Base-by-base conservation (phyloP, 208 protist genomes). In the Trypanosoma lewisi region DNA sequence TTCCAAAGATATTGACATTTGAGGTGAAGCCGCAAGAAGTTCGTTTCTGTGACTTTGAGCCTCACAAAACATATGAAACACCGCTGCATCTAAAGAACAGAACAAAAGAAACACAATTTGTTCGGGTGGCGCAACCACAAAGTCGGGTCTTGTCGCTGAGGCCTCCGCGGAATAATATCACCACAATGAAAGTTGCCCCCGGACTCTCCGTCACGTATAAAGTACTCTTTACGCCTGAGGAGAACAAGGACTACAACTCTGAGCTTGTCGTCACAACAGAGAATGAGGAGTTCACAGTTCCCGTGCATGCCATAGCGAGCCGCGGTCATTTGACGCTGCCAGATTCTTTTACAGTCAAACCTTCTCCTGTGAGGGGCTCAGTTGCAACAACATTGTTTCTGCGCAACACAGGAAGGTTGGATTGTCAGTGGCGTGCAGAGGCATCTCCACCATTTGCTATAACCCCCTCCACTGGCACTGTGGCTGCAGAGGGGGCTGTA, bases 281-380 rank as follows among this genome's bases (percentile, higher is more conserved):
- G 37, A 64, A 75, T 44, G 94, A 95, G 51, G 78, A 93, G 68
- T 91, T 97, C 56, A 80, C 78, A 33, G 75, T 98, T 17, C 89
- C 93, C 0, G 72, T 98, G 16, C 67, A 81, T 28, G 94, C 92
- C 2, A 74, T 89, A 55, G 82, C 79, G 11, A 83, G 75, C 53
- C 93, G 93, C n/a, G 94, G 88, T 2, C 50, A 55, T 12, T 77
- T 98, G 36, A 82, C 90, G n/a, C 74, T 98, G 34, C 95, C 96
- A 0, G 36, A 68, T 1, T 58, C 62, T 14, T 65, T 98, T 25
- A 54, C 63, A 16, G 78, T 98, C 28, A 67, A 73, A 8, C 70
- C 70, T 8, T 80, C 77, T 30, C 93, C 94, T 8, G 85, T 97
- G 31, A 93, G 89, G 47, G 73, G 84, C 11, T 66, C 56, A 12